Base-by-base conservation (phyloP, 108 stramenopile species). In the Conticribra guillardii region DNA sequence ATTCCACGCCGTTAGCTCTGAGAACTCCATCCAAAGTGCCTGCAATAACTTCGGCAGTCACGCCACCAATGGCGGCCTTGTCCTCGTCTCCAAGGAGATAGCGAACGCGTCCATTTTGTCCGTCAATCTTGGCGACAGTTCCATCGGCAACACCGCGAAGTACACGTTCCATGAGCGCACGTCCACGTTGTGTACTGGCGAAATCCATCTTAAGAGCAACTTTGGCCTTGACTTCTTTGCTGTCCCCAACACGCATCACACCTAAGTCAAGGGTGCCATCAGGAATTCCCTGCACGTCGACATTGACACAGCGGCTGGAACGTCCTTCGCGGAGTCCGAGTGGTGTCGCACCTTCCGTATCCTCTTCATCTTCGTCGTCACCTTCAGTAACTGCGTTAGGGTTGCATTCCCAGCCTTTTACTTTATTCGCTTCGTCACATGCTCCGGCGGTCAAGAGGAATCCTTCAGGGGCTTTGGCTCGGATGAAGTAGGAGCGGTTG, bases 1-100 rank as follows among this genome's bases (percentile, higher is more conserved):
- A 30, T 29, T 37, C 54, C 28, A 73, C 29, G 52, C 61, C 61
- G 29, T 62, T 63, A 5, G 51, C 62, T 17, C 23, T 37, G 45
- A 73, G 54, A 18, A 61, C 51, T 26, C 23, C 11, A 34, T 73
- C 71, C 14, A 73, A 54, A 3, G 33, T 52, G 0, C 51, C 15
- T 4, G 71, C 71, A 7, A 73, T 28, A 5, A 73, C 71, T 45
- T 73, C 71, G 52, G 71, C 61, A 16, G 71, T 73, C 28, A 73
- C 71, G 15, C 23, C 55, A 0, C 71, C 71, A 17, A 73, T 73
- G 21, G 71, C 54, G 7, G 11, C 24, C 24, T 54, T 62, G 52
- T 63, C 71, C 32, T 49, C 29, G 17, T 31, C 52, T 30, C 53
- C 62, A n/a, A 73, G 54, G 44, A 73, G 62, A 30, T 73, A 73